Evolutionary conservation across 139 green algal genomes (phyloP), one percentile per base, ranked within the genome.

Genomic region (Micractinium conductrix): DNA sequence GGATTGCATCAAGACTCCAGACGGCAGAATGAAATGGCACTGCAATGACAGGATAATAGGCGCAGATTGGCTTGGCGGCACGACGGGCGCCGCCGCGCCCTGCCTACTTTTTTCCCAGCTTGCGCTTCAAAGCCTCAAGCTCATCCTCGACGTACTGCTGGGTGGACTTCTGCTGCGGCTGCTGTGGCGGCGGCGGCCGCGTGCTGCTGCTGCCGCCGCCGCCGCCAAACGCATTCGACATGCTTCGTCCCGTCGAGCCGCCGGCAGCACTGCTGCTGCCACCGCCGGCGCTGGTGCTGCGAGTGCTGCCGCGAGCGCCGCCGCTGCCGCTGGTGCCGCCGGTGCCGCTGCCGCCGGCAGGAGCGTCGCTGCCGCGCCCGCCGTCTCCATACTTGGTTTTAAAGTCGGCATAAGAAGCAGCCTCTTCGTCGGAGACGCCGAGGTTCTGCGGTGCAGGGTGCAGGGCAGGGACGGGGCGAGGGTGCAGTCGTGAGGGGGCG

Each of bases 51-150:
- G n/a, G n/a, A n/a, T n/a, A n/a, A n/a, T n/a, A n/a, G n/a, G n/a
- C n/a, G n/a, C n/a, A n/a, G n/a, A n/a, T n/a, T n/a, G n/a, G n/a
- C n/a, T n/a, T n/a, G n/a, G n/a, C n/a, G n/a, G n/a, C n/a, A n/a
- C n/a, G n/a, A n/a, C n/a, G n/a, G n/a, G n/a, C n/a, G n/a, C n/a
- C n/a, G n/a, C n/a, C n/a, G n/a, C n/a, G n/a, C n/a, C n/a, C n/a
- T n/a, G 63, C 43, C 70, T 45, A 90, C 65, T 90, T 55, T 35
- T 85, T 60, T 33, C 83, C 84, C 33, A 91, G 68, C 45, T 93
- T 91, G n/a, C 85, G 74, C 73, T 92, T 94, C 28, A 94, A 55
- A 1, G 87, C 79, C 26, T 68, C 83, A 16, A 94, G 84, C 81
- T 88, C 78, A 8, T 89, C 86, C 43, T 94, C 91, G 4, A 92